Evolutionary conservation across 2,329 filamentous ascomycete species (phyloP), one percentile per base, ranked within the genome.

Genomic region (Penicillium occitanis): DNA sequence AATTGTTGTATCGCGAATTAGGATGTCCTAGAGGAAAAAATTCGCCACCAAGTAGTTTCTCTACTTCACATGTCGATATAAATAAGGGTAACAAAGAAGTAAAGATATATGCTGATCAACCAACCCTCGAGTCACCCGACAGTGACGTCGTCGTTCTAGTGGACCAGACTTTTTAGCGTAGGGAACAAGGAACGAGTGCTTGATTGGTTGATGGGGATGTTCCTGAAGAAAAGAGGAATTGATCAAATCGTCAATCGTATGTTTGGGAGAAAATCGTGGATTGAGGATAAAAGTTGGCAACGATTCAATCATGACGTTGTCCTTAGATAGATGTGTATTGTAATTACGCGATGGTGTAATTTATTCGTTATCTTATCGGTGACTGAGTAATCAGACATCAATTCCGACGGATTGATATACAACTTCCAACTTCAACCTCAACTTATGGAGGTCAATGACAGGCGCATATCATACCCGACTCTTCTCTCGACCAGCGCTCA

Each of bases 261-360:
- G 61, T 10, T 8, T 53, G 46, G 14, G 19, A 25, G 25, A 11
- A 33, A 6, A 19, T 55, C n/a, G 13, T 13, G 17, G 17, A 55
- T 11, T 5, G 51, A 30, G 13, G 13, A 55, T 3, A 42, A 46
- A 55, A 55, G 51, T 35, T 55, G 51, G 51, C 17, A 57, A 19
- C 33, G n/a, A 57, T 40, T 57, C 53, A 57, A 57, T 25, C 33
- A 57, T 57, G 53, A 57, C 53, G 53, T 57, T 57, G 33, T 14
- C 17, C 25, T 6, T 40, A 2, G 13, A 28, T 51, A 14, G 10
- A 57, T 37, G 17, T 55, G 53, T 57, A 57, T 37, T 57, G n/a
- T 22, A 22, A 25, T 33, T 57, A 57, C 53, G n/a, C 3, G 6
- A n/a, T 1, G n/a, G 30, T 25, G 51, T 57, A 57, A 37, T 37